Evolutionary conservation across 1,284 basidiomycete species (phyloP), one percentile per base, ranked within the genome.

Genomic region (Ustilago nuda): DNA sequence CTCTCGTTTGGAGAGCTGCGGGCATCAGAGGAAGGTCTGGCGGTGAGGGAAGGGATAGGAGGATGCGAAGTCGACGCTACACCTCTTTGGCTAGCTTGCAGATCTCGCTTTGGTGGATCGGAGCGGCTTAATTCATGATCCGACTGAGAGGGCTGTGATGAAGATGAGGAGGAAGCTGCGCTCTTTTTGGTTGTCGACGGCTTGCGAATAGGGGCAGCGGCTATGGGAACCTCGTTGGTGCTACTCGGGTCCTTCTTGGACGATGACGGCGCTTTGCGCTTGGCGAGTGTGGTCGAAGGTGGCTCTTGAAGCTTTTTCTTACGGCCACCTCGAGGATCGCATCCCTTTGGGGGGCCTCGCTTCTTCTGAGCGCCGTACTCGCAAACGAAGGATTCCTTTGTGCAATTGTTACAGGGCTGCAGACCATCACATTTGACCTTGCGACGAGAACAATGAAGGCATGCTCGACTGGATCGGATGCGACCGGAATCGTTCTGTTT

Each of bases 401-500:
- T 45, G 66, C 75, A 77, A 32, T 66, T 73, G 54, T 66, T 68
- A 64, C 75, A 77, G 8, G 75, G 75, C 39, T 73, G 71, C 19
- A 61, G 32, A 45, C 71, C 75, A 36, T 77, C 64, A 51, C 75
- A 77, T 54, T 77, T 77, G 50, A 73, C 71, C 61, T 77, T 77
- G n/a, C 75, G 66, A 39, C 67, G 71, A 15, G 75, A 77, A 60
- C 75, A 77, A 33, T 64, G 54, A 2, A 66, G 54, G 37, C 75
- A 77, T 2, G 75, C 75, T 45, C 75, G 60, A 58, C 71, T 73
- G 37, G 75, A 77, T 41, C 75, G 71, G 39, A 70, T 60, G 32
- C 72, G 72, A 32, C 58, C 66, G 4, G 56, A 19, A 3, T 72
- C 61, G 19, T 41, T 54, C 9, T 56, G 3, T 45, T 46, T 63